Base-by-base conservation (phyloP, 805 yeast species). In the Cephaloascus fragrans region DNA sequence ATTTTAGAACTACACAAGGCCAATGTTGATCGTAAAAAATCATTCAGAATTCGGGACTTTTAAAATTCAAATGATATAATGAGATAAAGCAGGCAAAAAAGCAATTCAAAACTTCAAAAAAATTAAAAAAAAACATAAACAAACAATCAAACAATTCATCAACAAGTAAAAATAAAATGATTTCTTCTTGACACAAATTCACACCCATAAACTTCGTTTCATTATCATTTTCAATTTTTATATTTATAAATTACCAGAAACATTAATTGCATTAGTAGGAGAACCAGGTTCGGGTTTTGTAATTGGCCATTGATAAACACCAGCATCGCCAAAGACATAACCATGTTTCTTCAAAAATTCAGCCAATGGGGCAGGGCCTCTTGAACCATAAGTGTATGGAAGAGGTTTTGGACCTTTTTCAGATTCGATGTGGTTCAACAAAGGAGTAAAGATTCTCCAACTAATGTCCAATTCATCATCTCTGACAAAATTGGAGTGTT, bases 401-500 rank as follows among this genome's bases (percentile, higher is more conserved):
- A 65, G 73, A 37, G 93, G 89, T 16, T 59, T 50, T 42, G 93
- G 90, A 38, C 77, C 82, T 39, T 77, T 62, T 37, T 75, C 69
- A 36, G 80, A 71, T 63, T 90, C 97, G 42, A 93, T 69, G 59
- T 75, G 71, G 44, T 93, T 68, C 56, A 93, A 73, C 48, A 93
- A 68, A 15, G 97, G 97, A 16, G 97, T 93, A 70, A 90, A 93
- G 42, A 93, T 67, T 49, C 72, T 73, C 98, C 98, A 93, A 44
- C 94, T 82, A 42, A 82, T 79, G 41, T 89, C 97, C 56, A 93
- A 75, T 68, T 93, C 98, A 59, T 93, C 98, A 57, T 90, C 97
- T 67, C 98, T 82, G 26, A 93, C 97, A 58, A 93, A 93, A 68
- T 90, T 90, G 38, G 97, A 84, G 65, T 93, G 98, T 62, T 89